These are phyloP conservation scores for Metschnikowia matae DNA, from an alignment of 805 yeast species.

Conservation along the genomic window DNA sequence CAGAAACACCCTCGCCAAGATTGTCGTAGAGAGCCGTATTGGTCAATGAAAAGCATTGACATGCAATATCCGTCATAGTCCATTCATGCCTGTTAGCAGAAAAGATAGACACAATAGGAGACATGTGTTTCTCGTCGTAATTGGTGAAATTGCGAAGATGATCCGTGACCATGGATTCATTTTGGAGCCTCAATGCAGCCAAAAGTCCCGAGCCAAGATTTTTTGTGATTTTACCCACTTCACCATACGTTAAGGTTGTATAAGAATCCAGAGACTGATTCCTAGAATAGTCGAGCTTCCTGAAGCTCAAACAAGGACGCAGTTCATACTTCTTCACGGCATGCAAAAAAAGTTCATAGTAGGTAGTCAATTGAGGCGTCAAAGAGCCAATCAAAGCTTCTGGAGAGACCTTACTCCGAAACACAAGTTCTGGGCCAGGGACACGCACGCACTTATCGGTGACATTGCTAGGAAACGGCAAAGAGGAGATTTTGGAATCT, in stretches of 20 bases:
- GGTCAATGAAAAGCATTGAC: slow-evolving; percentile 29
- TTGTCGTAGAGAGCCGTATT: slow-evolving; percentile 39
- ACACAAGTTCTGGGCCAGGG: slow-evolving; percentile 4
- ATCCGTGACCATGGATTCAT: slow-evolving; percentile 22
- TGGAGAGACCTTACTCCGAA: slow-evolving; percentile 13
- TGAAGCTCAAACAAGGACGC: slow-evolving; percentile 34
- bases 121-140: slow-evolving; percentile 6
- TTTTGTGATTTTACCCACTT: slow-evolving; percentile 41
- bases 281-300: slow-evolving; percentile 33
- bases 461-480: slow-evolving; percentile 5
- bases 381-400: slow-evolving; percentile 8
- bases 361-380: slow-evolving; percentile 34
- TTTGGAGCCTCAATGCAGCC: slow-evolving; percentile 23
- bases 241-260: slow-evolving; percentile 40
- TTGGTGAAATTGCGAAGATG: slow-evolving; percentile 17
- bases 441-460: slow-evolving; percentile 1
- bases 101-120: slow-evolving; percentile 20
- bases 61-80: slow-evolving; percentile 34
- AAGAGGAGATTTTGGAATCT: neutral
- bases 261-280: slow-evolving; percentile 30
- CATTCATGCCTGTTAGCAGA: slow-evolving; percentile 28
- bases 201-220: slow-evolving; percentile 54
- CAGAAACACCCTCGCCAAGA: slow-evolving; percentile 32
- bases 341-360: slow-evolving; percentile 29
- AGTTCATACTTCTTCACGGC: slow-evolving; percentile 23